Evolutionary conservation across 2,329 filamentous ascomycete species (phyloP), one percentile per base, ranked within the genome.

Genomic region (Colletotrichum spinosum): DNA sequence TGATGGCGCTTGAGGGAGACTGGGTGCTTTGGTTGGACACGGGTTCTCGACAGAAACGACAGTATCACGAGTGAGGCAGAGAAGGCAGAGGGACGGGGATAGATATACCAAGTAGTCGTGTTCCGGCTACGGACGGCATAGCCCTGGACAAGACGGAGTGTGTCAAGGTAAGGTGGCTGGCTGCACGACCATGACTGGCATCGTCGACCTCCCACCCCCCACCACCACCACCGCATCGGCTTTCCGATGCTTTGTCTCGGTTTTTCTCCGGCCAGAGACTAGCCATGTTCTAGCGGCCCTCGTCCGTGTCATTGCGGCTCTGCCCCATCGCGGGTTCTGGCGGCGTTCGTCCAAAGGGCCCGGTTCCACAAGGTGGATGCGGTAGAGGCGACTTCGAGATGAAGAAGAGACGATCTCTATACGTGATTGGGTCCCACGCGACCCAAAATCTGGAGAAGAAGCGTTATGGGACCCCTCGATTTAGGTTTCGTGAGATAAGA

Each of bases 71-170:
- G 15, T n/a, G 3, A 25, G 33, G 44, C 5, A 15, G 33, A 38
- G 44, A 38, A 25, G 12, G 44, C 17, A 13, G 34, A 35, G 51
- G 48, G 48, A 44, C 11, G 41, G 41, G 44, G 57, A 42, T 55
- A 56, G 34, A 53, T 57, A 50, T 66, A 25, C 4, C 4, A 25
- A 5, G 25, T 5, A 66, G 54, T 62, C 57, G 49, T 52, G 51
- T 15, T 37, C 62, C 63, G 63, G 63, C 58, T 66, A 66, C 9
- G 63, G 63, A 15, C 63, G 63, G 63, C 63, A 56, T 56, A 62
- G 62, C 56, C 46, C 54, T 37, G 49, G 25, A 33, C 4, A 4
- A 25, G 25, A 25, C 25, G 25, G 25, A 25, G 25, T 57, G 55
- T 42, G 55, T 57, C 54, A 35, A 39, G 42, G 39, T 65, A 17